Conservation (phyloP, 805 yeast species). For the Clavispora vitiphila region DNA sequence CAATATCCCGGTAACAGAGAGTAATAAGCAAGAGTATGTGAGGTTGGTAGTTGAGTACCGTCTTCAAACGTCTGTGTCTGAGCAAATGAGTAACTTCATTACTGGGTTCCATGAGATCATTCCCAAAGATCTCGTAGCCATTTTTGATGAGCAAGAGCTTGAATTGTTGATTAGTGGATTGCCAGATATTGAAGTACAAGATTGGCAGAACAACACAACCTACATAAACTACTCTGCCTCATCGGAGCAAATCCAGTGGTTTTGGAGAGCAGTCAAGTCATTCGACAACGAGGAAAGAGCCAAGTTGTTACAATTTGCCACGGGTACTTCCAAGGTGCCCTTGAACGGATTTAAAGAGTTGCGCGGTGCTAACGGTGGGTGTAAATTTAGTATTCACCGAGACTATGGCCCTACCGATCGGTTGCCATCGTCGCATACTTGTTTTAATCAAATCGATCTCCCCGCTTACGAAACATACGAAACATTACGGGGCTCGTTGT, state of each 20-base stretch:
- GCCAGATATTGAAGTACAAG: conserved; percentile 94
- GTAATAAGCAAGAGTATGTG: conserved; percentile 87
- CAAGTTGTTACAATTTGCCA: conserved; percentile 86
- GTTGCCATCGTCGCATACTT: conserved; percentile 93
- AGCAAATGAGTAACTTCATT: conserved; percentile 80
- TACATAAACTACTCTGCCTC: conserved; percentile 79
- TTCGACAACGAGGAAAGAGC: conserved; percentile 94
- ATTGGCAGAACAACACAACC: conserved; percentile 84
- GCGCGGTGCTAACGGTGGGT: conserved; percentile 80
- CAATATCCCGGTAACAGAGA: conserved; percentile 81
- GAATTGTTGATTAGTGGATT: conserved; percentile 90
- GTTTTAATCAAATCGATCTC: conserved; percentile 90
- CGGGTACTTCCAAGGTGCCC: conserved; percentile 97
- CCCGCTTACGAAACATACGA: conserved; percentile 93
- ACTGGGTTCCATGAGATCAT: conserved; percentile 88
- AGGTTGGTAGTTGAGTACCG: conserved; percentile 80
- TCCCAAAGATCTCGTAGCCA: conserved; percentile 73
- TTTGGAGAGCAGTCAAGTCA: conserved; percentile 96
- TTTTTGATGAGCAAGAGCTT: conserved; percentile 92
- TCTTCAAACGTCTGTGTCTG: conserved; percentile 73
- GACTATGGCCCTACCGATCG: conserved; percentile 84
- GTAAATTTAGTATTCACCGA: conserved; percentile 83
- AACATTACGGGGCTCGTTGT: conserved; percentile 69
- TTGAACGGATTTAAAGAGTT: conserved; percentile 87
- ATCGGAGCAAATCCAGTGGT: conserved; percentile 89